phyloP scores from a whole-genome alignment of 2,329 filamentous ascomycete species.

The Clarireedia homoeocarpa region DNA sequence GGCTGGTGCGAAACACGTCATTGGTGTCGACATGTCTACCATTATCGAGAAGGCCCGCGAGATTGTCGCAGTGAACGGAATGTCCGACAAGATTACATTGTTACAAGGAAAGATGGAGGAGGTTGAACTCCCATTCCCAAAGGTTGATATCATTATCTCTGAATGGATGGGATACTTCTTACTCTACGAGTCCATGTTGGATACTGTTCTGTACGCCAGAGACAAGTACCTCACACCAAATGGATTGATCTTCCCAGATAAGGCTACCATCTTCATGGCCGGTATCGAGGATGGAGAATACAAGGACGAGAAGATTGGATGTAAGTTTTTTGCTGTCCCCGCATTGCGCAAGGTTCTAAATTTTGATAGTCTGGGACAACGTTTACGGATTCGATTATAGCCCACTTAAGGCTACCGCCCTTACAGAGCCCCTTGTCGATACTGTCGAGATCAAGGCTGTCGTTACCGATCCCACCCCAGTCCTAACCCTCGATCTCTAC shows the following conservation, averaged over 20 bases:
- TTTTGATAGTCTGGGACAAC: slow-evolving; percentile 86
- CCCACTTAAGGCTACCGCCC: slow-evolving; percentile 85
- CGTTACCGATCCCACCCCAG: slow-evolving; percentile 79
- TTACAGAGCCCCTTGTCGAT: slow-evolving; percentile 94
- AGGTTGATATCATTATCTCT: slow-evolving; percentile 99
- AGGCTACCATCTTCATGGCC: slow-evolving; percentile 93
- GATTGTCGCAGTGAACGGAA: slow-evolving; percentile 86
- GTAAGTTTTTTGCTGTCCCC: slow-evolving; percentile 45
- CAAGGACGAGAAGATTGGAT: slow-evolving; percentile 99
- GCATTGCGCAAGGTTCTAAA: neutral
- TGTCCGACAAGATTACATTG: slow-evolving; percentile 93
- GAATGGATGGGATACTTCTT: slow-evolving; percentile 99
- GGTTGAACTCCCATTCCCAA: slow-evolving; percentile 82
- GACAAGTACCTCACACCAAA: slow-evolving; percentile 83
- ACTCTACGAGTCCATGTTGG: slow-evolving; percentile 97
- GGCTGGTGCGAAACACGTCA: slow-evolving; percentile 96
- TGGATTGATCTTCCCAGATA: slow-evolving; percentile 96
- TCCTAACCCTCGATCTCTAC: slow-evolving; percentile 89
- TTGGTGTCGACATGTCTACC: slow-evolving; percentile 98
- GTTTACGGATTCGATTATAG: slow-evolving; percentile 98
- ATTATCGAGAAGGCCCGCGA: slow-evolving; percentile 98
- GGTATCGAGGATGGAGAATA: slow-evolving; percentile 98
- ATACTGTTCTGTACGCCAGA: slow-evolving; percentile 93
- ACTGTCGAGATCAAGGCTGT: slow-evolving; percentile 97
- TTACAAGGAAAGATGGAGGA: slow-evolving; percentile 99